These are phyloP conservation scores for Dianthus caryophyllus DNA, from an alignment of 148 eudicot species.

Conservation along the genomic window DNA sequence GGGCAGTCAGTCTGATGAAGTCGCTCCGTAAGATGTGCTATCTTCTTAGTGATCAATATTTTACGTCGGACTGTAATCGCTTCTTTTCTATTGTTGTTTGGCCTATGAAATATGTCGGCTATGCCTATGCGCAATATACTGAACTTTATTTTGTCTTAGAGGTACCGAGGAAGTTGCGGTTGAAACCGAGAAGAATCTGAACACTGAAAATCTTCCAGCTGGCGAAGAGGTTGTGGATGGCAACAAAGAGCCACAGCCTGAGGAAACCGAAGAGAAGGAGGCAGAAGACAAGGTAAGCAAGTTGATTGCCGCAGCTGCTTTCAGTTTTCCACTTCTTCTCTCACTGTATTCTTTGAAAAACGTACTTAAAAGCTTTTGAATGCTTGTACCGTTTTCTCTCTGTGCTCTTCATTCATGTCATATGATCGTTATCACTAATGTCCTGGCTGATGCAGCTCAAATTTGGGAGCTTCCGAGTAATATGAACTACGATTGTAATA, in stretches of 20 bases:
- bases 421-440: too few species aligned
- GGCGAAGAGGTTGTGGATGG: slow-evolving; percentile 52
- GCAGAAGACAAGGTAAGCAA: slow-evolving; percentile 71
- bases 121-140: not conserved
- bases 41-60: not conserved
- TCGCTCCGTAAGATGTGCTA: slow-evolving; percentile 46
- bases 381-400: not conserved
- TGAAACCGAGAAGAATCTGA: slow-evolving; percentile 49
- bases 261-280: slow-evolving; percentile 78
- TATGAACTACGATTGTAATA: not conserved
- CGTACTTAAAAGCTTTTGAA: not conserved
- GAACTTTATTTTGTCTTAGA: slow-evolving; percentile 26
- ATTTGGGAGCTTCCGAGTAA: not conserved
- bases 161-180: slow-evolving; percentile 51
- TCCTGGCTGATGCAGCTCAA: too few species aligned
- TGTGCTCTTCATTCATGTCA: too few species aligned
- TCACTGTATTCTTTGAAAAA: not conserved
- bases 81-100: not conserved
- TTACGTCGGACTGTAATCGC: not conserved
- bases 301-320: not conserved
- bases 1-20: slow-evolving; percentile 73
- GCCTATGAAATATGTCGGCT: not conserved
- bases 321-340: too few species aligned
- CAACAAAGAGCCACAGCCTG: slow-evolving; percentile 51
- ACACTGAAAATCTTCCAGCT: slow-evolving; percentile 50